Conservation (phyloP, 2,329 filamentous ascomycete genomes). For the Xylaria sp. region DNA sequence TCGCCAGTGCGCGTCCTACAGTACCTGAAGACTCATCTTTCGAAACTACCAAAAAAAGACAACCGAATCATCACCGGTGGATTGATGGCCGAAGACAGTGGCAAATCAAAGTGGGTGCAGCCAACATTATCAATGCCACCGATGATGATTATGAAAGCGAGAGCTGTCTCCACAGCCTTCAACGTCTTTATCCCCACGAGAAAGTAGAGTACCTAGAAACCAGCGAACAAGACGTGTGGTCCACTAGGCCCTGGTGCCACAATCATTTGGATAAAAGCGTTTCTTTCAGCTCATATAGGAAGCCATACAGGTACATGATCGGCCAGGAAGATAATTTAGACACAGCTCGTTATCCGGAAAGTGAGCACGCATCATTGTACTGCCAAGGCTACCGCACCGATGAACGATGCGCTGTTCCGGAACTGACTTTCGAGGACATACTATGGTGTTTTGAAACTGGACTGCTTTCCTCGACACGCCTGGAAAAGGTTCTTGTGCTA, state of each 20-base stretch:
- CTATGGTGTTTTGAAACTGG: conserved; percentile 13
- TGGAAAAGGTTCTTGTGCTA: not conserved
- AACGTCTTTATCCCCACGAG: not conserved
- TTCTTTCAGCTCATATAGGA: not conserved
- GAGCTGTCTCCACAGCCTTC: not conserved
- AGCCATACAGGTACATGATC: not conserved
- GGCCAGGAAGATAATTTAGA: not conserved
- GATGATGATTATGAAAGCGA: not conserved
- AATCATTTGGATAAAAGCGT: not conserved
- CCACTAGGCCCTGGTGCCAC: conserved; percentile 3
- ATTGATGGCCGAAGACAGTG: no score
- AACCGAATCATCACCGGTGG: not conserved
- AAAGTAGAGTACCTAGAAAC: not conserved
- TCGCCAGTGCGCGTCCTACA: not conserved
- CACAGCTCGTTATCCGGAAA: not conserved
- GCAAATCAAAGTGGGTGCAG: no score
- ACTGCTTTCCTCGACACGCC: conserved; percentile 1
- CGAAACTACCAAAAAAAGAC: not conserved
- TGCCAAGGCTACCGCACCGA: not conserved
- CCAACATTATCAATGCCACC: no score
- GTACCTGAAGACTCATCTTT: not conserved
- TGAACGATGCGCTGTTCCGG: not conserved
- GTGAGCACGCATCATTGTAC: conserved; percentile 9
- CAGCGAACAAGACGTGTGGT: not conserved
- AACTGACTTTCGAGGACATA: conserved; percentile 4